Evolutionary conservation across 2,329 filamentous ascomycete species (phyloP), one percentile per base, ranked within the genome.

Genomic region (Aspergillus sp.): DNA sequence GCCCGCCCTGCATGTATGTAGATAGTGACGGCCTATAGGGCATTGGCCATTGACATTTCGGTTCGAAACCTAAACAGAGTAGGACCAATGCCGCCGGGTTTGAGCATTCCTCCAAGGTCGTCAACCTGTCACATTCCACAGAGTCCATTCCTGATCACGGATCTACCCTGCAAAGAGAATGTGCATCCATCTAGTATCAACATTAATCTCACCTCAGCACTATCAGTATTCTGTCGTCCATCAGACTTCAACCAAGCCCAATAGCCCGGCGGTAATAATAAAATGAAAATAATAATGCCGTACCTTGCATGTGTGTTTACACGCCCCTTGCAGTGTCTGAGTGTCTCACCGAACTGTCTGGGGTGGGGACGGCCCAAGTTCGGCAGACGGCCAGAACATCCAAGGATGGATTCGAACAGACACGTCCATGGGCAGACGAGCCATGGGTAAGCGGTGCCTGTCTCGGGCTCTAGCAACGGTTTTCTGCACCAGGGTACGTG

Each of bases 291-390:
- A 24, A 54, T 41, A 47, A 35, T 37, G 24, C 31, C 37, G 52
- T 41, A 54, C 52, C 52, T 54, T 54, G 52, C 52, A 54, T 54
- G 52, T 46, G 48, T 54, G 43, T 47, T 54, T 54, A 47, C 33
- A 15, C 15, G 52, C 44, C 52, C 52, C 52, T 54, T 54, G 52
- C 52, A 54, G 52, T 19, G 35, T 21, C 37, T 5, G 23, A 17
- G 21, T 23, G 44, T 48, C 45, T 48, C 27, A 48, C 45, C 45
- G 27, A 48, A 48, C 14, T 48, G 45, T 48, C 15, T 35, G 45
- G 24, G 27, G 45, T 27, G 12, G 31, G 49, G 43, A 39, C 24
- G 39, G 49, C 35, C 35, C 39, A 53, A 15, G n/a, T 15, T 44
- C 45, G 17, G 40, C 17, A n/a, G 40, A 35, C 27, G 41, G 27